Evolutionary conservation across 2,329 filamentous ascomycete species (phyloP).

Genomic region (Phoma sp.): DNA sequence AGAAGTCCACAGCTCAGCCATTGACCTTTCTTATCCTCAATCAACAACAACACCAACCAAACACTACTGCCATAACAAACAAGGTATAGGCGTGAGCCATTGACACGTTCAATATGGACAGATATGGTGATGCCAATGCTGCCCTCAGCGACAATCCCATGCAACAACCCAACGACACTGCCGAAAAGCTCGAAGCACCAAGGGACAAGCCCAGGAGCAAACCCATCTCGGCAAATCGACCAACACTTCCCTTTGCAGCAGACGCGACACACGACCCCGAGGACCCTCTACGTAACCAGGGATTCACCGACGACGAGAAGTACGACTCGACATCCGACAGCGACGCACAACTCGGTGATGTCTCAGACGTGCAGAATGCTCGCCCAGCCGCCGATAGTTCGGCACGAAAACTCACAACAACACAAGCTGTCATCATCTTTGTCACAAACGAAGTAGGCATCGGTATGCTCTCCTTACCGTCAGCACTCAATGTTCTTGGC

Average conservation of each 20-base stretch:
- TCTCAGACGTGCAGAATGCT: constrained; percentile 34
- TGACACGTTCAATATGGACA: constrained; percentile 24
- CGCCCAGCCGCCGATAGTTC: constrained; percentile 22
- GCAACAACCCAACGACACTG: constrained; percentile 17
- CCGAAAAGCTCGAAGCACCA: constrained; percentile 12
- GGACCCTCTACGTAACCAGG: constrained; percentile 7
- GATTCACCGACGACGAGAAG: constrained; percentile 20
- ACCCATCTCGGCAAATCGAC: constrained; percentile 26
- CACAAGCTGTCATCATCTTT: constrained; percentile 41
- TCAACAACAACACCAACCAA: background rate
- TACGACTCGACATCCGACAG: constrained; percentile 28
- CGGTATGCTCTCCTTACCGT: constrained; percentile 37
- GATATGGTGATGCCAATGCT: constrained; percentile 17
- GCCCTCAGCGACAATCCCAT: constrained; percentile 21
- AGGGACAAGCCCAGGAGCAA: constrained; percentile 24
- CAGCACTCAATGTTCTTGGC: constrained; percentile 34
- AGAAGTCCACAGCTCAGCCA: background rate
- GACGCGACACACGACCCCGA: constrained; percentile 30
- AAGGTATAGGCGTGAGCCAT: constrained; percentile 22
- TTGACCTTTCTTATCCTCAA: background rate
- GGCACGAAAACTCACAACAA: constrained; percentile 32
- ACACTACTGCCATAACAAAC: background rate
- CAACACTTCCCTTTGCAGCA: constrained; percentile 31
- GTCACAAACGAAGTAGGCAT: constrained; percentile 42
- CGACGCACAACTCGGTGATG: constrained; percentile 30